Percentiles rank a stretch among this genome's conserved stretches.
These are phyloP conservation scores for Clonostachys rosea DNA, from an alignment of 2,329 filamentous ascomycete species.

Conservation along the genomic window DNA sequence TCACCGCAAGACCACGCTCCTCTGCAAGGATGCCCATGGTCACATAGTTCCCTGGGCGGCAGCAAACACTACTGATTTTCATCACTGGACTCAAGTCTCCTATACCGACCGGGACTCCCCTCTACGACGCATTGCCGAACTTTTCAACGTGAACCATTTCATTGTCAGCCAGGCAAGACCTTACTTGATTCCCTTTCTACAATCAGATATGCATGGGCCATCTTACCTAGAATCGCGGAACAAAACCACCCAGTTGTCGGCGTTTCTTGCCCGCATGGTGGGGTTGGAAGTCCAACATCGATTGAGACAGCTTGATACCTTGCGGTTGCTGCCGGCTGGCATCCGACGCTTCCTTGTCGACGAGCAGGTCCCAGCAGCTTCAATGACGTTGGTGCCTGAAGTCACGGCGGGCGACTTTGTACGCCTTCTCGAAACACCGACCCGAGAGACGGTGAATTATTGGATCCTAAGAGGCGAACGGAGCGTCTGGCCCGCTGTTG, in stretches of 20 bases:
- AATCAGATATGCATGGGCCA: conserved; percentile 75
- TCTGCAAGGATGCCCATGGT: conserved; percentile 74
- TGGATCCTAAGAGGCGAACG: conserved; percentile 84
- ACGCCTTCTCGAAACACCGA: conserved; percentile 78
- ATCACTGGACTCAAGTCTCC: conserved; percentile 62
- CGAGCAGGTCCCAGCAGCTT: conserved; percentile 74
- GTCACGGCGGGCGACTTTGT: conserved; percentile 69
- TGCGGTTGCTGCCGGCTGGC: conserved; percentile 65
- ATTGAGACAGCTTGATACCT: conserved; percentile 72
- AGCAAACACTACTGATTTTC: conserved; percentile 55
- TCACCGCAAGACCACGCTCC: conserved; percentile 57
- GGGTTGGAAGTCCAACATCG: conserved; percentile 77
- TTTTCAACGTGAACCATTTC: conserved; percentile 94
- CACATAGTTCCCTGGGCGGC: conserved; percentile 71
- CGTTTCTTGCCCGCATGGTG: conserved; percentile 62
- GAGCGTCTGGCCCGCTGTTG: conserved; percentile 87
- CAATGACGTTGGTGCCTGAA: conserved; percentile 78
- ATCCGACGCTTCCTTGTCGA: conserved; percentile 77
- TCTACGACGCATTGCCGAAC: conserved; percentile 68
- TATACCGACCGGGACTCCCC: conserved; percentile 62
- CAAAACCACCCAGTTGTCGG: conserved; percentile 51
- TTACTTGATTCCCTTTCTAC: conserved; percentile 81
- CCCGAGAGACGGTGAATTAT: conserved; percentile 68
- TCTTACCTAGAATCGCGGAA: conserved; percentile 50
- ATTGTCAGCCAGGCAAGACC: conserved; percentile 90